Percentiles rank a stretch among this genome's conserved stretches.
Conservation (phyloP, 2,329 filamentous ascomycete species). For the Bisporella sp. region DNA sequence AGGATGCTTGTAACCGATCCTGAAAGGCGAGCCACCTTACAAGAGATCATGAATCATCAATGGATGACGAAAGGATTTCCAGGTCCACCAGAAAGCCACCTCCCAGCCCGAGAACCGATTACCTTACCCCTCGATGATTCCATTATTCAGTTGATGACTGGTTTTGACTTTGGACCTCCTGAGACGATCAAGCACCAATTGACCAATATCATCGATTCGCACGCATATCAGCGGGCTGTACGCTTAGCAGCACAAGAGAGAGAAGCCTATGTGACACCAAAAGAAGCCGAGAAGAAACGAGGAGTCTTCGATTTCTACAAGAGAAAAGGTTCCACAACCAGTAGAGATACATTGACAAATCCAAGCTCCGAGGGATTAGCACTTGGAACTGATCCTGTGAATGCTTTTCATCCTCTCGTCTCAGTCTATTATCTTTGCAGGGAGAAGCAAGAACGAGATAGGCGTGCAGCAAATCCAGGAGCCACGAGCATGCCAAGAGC, state of each 20-base stretch:
- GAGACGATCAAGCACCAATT: constrained; percentile 79
- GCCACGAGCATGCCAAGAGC: constrained; percentile 48
- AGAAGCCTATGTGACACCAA: constrained; percentile 44
- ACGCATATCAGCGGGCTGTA: constrained; percentile 87
- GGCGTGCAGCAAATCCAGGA: constrained; percentile 48
- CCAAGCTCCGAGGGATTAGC: constrained; percentile 83
- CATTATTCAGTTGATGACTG: constrained; percentile 89
- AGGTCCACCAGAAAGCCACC: constrained; percentile 79
- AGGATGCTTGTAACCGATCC: constrained; percentile 96
- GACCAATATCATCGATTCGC: constrained; percentile 80
- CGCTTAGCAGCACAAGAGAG: constrained; percentile 61
- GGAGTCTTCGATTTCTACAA: constrained; percentile 98
- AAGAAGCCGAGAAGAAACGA: constrained; percentile 72
- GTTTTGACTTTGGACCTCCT: constrained; percentile 90
- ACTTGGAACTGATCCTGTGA: constrained; percentile 77
- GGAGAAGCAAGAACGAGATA: constrained; percentile 85
- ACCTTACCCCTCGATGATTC: constrained; percentile 74
- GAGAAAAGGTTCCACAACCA: constrained; percentile 79
- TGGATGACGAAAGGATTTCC: constrained; percentile 95
- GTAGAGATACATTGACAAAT: constrained; percentile 76
- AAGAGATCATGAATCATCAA: constrained; percentile 89
- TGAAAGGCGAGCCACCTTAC: constrained; percentile 73
- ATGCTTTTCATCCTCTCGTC: constrained; percentile 85
- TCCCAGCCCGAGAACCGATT: constrained; percentile 79
- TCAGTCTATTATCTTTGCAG: constrained; percentile 95